Conservation (phyloP, 495 filamentous ascomycete genomes). For the Neurospora sp. region DNA sequence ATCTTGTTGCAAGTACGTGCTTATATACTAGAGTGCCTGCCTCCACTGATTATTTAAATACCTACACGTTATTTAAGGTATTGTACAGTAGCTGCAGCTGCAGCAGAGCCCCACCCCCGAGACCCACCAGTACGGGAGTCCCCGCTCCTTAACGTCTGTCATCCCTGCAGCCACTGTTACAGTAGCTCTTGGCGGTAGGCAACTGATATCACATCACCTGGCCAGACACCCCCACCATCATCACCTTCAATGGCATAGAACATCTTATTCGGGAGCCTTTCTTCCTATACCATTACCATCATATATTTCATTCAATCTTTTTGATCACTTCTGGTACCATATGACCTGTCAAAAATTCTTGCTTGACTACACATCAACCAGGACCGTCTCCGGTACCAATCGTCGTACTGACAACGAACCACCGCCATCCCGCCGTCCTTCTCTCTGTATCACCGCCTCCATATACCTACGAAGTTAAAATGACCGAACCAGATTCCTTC, state of each 20-base stretch:
- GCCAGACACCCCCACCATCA: not conserved
- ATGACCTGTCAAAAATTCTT: not conserved
- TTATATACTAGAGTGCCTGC: not conserved
- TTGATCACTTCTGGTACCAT: not conserved
- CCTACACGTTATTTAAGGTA: not conserved
- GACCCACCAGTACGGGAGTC: not conserved
- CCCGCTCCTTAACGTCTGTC: not conserved
- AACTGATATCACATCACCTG: not conserved
- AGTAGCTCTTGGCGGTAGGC: not conserved
- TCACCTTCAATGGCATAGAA: not conserved
- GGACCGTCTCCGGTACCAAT: not conserved
- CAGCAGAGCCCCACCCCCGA: not conserved
- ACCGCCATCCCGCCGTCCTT: not conserved
- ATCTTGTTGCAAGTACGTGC: not conserved
- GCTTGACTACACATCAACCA: not conserved
- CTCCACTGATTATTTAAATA: not conserved
- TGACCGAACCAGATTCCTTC: constrained; percentile 13
- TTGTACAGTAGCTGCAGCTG: not conserved
- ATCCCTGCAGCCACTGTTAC: not conserved
- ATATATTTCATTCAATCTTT: not conserved
- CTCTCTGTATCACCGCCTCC: not conserved
- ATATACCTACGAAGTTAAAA: not conserved
- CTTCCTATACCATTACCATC: not conserved
- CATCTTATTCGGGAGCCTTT: not conserved
- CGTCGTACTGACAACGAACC: not conserved